phyloP scores from a whole-genome alignment of 148 eudicot genomes.

The Camellia granthamiana region DNA sequence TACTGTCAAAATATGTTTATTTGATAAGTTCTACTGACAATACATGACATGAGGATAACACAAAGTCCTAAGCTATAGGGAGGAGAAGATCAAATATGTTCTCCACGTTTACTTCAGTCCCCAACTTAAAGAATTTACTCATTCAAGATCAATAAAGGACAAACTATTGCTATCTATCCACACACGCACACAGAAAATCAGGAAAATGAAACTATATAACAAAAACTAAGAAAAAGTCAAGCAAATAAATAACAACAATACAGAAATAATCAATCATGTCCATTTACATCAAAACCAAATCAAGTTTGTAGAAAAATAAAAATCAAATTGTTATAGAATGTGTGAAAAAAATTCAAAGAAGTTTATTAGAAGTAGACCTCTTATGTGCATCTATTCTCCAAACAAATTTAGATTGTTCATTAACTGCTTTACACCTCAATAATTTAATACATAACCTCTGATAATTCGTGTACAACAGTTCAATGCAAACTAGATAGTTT shows the following conservation, averaged over 20 bases:
- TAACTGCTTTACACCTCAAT: neutral
- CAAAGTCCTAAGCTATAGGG: neutral
- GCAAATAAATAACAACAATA: neutral
- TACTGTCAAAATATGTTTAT: neutral
- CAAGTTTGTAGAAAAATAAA: neutral
- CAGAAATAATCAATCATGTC: neutral
- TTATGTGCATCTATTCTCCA: neutral
- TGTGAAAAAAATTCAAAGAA: neutral
- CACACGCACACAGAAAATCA: neutral
- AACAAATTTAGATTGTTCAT: neutral
- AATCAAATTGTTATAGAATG: neutral
- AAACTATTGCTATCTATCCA: neutral
- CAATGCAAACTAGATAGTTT: neutral
- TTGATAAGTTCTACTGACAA: neutral
- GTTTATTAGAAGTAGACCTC: neutral
- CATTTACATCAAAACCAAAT: neutral
- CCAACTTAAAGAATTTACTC: neutral
- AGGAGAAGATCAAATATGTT: slow-evolving; percentile 9
- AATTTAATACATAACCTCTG: neutral
- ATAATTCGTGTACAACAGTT: neutral
- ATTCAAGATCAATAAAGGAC: neutral
- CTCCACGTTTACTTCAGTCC: neutral
- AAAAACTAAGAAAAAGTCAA: neutral
- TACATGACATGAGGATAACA: neutral
- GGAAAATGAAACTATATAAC: neutral